Conservation (phyloP, 192 early-diverging fungal genomes). For the Backusella australiensis region DNA sequence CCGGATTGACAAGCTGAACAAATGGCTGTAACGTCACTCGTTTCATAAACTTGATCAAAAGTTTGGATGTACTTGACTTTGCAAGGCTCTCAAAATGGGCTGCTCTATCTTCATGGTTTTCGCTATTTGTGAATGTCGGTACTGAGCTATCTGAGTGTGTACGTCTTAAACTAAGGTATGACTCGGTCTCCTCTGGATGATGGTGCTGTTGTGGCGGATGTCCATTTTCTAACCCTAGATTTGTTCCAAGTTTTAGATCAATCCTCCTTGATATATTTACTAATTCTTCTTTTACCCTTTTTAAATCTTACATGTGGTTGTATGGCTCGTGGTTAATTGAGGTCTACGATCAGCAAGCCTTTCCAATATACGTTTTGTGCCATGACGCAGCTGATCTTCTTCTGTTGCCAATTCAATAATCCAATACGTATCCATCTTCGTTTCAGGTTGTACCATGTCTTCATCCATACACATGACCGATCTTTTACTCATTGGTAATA, state of each 20-base stretch:
- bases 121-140: neutral
- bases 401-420: neutral
- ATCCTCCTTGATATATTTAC: neutral
- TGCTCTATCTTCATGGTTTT: neutral
- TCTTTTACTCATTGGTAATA: neutral
- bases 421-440: neutral
- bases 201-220: neutral
- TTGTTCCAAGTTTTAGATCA: neutral
- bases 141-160: neutral
- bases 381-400: neutral
- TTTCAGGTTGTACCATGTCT: neutral
- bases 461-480: neutral
- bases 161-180: neutral
- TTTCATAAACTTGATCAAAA: neutral
- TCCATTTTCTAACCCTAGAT: neutral
- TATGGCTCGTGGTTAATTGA: neutral
- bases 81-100: neutral
- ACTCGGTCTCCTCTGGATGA: neutral
- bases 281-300: neutral
- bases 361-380: neutral
- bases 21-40: neutral
- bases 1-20: neutral
- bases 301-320: slow-evolving; percentile 3
- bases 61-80: neutral
- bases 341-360: neutral